Conservation (phyloP, 1,284 basidiomycete genomes). For the Trichosporon ovoides region DNA sequence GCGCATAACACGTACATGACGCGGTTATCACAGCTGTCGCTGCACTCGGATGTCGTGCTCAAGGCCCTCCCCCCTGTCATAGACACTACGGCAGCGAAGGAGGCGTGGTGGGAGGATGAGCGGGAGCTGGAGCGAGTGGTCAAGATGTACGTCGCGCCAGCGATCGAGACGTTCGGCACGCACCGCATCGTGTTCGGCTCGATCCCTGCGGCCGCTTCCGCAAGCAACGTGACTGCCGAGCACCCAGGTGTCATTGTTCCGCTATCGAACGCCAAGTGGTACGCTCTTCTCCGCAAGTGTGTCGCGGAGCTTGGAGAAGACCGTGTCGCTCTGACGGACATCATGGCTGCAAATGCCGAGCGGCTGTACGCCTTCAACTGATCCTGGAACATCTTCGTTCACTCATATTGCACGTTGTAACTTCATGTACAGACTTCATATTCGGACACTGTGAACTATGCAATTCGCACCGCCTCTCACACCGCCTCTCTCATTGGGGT, state of each 20-base stretch:
- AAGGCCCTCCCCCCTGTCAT: slow-evolving; percentile 75
- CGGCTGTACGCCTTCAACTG: not conserved
- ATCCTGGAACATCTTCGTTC: not conserved
- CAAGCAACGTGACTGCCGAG: slow-evolving; percentile 7
- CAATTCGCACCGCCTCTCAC: no score
- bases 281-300: slow-evolving; percentile 68
- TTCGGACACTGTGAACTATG: not conserved
- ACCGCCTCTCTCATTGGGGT: no score
- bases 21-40: slow-evolving; percentile 67
- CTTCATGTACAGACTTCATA: not conserved
- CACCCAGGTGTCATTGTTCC: slow-evolving; percentile 42
- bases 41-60: slow-evolving; percentile 66
- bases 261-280: slow-evolving; percentile 63
- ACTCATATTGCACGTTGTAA: not conserved
- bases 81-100: slow-evolving; percentile 49
- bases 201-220: slow-evolving; percentile 45
- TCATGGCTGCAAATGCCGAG: slow-evolving; percentile 37
- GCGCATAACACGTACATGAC: slow-evolving; percentile 69
- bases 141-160: slow-evolving; percentile 66
- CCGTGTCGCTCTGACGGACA: slow-evolving; percentile 58
- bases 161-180: slow-evolving; percentile 62
- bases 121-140: slow-evolving; percentile 70
- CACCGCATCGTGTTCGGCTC: slow-evolving; percentile 59
- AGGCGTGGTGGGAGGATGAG: slow-evolving; percentile 56
- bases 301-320: slow-evolving; percentile 77